These are phyloP conservation scores for Colletotrichum higginsianum DNA, from an alignment of 2,329 filamentous ascomycete species.

Conservation along the genomic window DNA sequence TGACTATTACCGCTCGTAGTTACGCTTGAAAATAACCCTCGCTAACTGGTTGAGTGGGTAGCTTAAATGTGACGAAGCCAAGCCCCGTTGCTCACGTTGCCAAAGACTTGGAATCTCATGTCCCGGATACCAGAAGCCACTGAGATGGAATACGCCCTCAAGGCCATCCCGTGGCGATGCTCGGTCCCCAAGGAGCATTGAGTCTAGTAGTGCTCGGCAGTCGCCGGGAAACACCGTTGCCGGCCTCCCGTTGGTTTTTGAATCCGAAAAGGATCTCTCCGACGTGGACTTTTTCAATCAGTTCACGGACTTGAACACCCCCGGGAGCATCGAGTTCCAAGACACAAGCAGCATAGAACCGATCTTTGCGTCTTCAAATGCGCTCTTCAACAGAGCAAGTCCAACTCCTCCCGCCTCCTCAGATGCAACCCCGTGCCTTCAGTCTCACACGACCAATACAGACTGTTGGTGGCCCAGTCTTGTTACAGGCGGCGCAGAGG, in stretches of 20 bases:
- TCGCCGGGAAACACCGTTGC: background rate
- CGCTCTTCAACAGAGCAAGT: background rate
- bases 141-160: slow-evolving; percentile 20
- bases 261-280: background rate
- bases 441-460: background rate
- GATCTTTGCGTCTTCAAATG: background rate
- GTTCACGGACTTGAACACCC: background rate
- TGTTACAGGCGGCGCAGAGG: background rate
- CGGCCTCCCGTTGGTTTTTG: too few species aligned
- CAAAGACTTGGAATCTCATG: slow-evolving; percentile 25
- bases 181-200: background rate
- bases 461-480: too few species aligned
- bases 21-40: background rate
- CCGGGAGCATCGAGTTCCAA: background rate
- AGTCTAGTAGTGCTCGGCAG: too few species aligned
- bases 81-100: slow-evolving; percentile 23
- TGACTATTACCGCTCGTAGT: background rate
- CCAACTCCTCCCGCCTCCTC: background rate
- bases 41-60: background rate
- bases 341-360: background rate
- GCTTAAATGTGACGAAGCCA: slow-evolving; percentile 30
- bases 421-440: background rate
- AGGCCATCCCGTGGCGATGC: background rate
- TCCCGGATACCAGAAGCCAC: slow-evolving; percentile 9
- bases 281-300: slow-evolving; percentile 11